Conservation (phyloP, 352 stramenopile species). For the Phytopythium oedochilum region DNA sequence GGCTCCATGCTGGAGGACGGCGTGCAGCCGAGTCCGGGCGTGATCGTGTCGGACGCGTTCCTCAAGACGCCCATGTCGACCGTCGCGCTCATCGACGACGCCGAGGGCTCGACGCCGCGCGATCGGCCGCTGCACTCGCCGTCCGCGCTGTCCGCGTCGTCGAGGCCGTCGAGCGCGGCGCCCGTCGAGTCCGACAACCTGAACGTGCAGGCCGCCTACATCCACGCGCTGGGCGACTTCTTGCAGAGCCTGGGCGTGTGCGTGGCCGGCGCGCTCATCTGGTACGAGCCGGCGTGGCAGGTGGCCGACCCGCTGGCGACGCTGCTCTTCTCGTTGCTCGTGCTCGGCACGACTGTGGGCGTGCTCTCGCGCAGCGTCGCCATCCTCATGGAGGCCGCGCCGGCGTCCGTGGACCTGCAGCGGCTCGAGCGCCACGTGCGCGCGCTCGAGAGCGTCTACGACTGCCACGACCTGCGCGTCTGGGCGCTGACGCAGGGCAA, state of each 20-base stretch:
- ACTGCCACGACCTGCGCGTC: constrained; percentile 98
- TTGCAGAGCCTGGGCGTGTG: constrained; percentile 97
- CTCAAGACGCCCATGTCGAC: constrained; percentile 74
- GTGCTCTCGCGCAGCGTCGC: constrained; percentile 89
- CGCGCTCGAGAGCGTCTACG: constrained; percentile 73
- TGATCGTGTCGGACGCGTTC: constrained; percentile 37
- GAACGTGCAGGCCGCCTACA: constrained; percentile 96
- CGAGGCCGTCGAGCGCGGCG: constrained; percentile 1
- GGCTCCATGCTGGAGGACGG: constrained; percentile 11
- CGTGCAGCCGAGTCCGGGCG: constrained; percentile 38
- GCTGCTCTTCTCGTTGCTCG: constrained; percentile 94
- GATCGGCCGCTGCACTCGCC: constrained; percentile 6
- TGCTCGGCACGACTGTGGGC: constrained; percentile 92
- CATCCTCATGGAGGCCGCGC: constrained; percentile 95
- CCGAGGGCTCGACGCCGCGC: constrained; percentile 1
- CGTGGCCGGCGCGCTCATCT: constrained; percentile 95
- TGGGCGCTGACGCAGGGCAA: constrained; percentile 94
- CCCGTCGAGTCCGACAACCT: constrained; percentile 82
- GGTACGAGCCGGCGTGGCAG: constrained; percentile 94
- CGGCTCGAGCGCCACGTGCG: constrained; percentile 58
- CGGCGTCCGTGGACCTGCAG: constrained; percentile 48
- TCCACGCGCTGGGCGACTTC: constrained; percentile 97
- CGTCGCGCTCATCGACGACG: constrained; percentile 57
- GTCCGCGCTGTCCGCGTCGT: constrained; percentile 10
- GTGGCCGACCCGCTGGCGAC: constrained; percentile 96